Evolutionary conservation across 495 filamentous ascomycete species (phyloP).

Genomic region (Podospora pseudocomata): DNA sequence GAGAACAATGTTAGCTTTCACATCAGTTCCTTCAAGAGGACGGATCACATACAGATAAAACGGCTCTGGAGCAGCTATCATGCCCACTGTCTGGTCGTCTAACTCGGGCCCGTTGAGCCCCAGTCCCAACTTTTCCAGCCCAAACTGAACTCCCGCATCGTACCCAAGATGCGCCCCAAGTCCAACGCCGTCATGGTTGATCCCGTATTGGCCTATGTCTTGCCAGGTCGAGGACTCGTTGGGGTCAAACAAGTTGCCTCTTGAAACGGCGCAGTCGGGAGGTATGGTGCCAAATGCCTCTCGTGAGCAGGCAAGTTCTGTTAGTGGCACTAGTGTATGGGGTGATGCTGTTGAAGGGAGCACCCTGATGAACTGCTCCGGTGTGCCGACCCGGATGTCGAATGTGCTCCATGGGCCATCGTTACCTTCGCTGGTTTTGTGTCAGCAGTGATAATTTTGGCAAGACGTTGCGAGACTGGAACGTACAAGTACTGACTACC

Average conservation of each 20-base stretch:
- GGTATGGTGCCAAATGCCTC: conserved; percentile 31
- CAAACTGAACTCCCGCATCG: conserved; percentile 41
- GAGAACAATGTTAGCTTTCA: conserved; percentile 12
- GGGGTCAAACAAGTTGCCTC: conserved; percentile 49
- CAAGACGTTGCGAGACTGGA: too few species aligned
- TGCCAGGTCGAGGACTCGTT: conserved; percentile 49
- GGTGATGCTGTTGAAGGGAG: conserved; percentile 46
- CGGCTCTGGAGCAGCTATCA: conserved; percentile 39
- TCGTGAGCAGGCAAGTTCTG: conserved; percentile 30
- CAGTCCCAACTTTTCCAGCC: conserved; percentile 50
- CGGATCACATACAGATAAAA: conserved; percentile 48
- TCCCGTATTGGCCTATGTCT: conserved; percentile 34
- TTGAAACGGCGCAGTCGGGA: conserved; percentile 39
- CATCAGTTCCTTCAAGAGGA: background rate
- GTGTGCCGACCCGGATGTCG: conserved; percentile 46
- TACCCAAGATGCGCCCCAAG: conserved; percentile 45
- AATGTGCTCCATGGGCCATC: conserved; percentile 56
- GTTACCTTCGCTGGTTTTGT: conserved; percentile 45
- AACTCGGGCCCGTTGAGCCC: conserved; percentile 45
- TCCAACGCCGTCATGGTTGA: conserved; percentile 38
- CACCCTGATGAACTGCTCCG: conserved; percentile 44
- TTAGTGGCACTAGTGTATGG: conserved; percentile 42
- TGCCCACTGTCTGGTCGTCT: conserved; percentile 47
- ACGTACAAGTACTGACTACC: conserved; percentile 31
- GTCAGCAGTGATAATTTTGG: conserved; percentile 10